phyloP scores from a whole-genome alignment of 2,329 filamentous ascomycete genomes.

The Alternaria triticina region DNA sequence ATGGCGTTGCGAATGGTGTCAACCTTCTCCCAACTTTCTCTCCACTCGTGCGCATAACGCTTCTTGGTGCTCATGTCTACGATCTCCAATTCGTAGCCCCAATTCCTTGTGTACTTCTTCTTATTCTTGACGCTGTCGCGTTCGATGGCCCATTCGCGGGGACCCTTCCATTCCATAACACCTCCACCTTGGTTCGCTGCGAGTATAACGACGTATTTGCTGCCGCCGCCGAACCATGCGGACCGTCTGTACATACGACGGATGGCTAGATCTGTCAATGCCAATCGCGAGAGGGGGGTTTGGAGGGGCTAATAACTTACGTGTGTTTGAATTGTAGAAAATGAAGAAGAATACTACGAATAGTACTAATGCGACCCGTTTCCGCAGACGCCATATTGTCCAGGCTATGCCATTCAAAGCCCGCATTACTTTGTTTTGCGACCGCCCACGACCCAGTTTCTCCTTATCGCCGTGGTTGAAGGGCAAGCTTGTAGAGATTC shows the following conservation, averaged over 20 bases:
- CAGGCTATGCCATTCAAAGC: constrained; percentile 49
- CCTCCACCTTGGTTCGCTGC: constrained; percentile 94
- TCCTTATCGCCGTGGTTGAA: constrained; percentile 76
- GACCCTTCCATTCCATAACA: constrained; percentile 99
- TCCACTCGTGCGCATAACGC: constrained; percentile 97
- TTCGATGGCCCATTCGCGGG: constrained; percentile 97
- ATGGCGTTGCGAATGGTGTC: constrained; percentile 88
- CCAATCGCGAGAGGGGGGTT: not conserved
- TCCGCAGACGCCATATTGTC: constrained; percentile 70
- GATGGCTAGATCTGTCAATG: constrained; percentile 55
- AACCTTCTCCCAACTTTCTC: constrained; percentile 99
- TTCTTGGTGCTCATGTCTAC: constrained; percentile 99
- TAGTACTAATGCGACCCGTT: constrained; percentile 66
- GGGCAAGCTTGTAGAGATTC: constrained; percentile 79
- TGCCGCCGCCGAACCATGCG: constrained; percentile 78
- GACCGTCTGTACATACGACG: constrained; percentile 72
- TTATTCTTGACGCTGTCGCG: constrained; percentile 96
- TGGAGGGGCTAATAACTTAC: constrained; percentile 63
- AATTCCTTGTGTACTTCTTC: constrained; percentile 80
- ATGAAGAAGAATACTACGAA: constrained; percentile 67
- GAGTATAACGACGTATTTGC: constrained; percentile 91
- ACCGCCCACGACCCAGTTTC: constrained; percentile 67
- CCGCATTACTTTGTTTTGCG: constrained; percentile 44
- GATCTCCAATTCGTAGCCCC: constrained; percentile 96
- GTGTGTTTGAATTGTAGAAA: constrained; percentile 70